Conservation (phyloP, 148 eudicot species). For the Chenopodium suecicum region DNA sequence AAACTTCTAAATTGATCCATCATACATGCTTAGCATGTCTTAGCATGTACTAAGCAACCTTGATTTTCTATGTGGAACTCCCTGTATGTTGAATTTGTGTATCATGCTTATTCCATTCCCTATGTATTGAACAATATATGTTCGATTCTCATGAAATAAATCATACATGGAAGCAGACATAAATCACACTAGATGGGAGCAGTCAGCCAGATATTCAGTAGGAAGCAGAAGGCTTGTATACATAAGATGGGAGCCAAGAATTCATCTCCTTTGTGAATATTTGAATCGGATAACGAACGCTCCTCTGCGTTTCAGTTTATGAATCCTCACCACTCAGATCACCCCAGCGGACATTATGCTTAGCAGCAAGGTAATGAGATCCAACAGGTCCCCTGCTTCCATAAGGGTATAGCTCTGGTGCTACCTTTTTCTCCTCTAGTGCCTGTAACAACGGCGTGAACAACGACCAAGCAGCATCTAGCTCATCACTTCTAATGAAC, state of each 20-base stretch:
- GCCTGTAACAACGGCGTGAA: slow-evolving; percentile 75
- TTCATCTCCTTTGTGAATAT: not conserved
- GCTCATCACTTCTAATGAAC: slow-evolving; percentile 92
- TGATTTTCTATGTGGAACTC: not conserved
- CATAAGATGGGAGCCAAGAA: not conserved
- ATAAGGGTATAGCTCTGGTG: slow-evolving; percentile 71
- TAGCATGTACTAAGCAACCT: not conserved
- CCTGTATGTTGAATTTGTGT: not conserved
- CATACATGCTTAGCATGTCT: not conserved
- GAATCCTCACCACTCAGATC: slow-evolving; percentile 55
- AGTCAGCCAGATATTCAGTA: not conserved
- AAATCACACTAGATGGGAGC: not conserved
- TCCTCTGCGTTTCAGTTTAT: slow-evolving; percentile 12
- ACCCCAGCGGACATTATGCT: slow-evolving; percentile 82
- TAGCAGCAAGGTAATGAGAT: slow-evolving; percentile 83
- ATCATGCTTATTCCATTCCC: not conserved
- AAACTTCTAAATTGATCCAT: too few species aligned
- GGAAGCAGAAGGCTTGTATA: not conserved
- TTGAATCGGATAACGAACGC: not conserved
- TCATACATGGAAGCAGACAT: not conserved
- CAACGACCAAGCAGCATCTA: slow-evolving; percentile 85
- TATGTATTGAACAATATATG: not conserved
- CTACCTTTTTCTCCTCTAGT: slow-evolving; percentile 62
- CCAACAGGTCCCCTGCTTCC: slow-evolving; percentile 88
- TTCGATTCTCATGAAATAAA: not conserved